phyloP scores from a whole-genome alignment of 306 rosid genomes.

The Comarum palustre region DNA sequence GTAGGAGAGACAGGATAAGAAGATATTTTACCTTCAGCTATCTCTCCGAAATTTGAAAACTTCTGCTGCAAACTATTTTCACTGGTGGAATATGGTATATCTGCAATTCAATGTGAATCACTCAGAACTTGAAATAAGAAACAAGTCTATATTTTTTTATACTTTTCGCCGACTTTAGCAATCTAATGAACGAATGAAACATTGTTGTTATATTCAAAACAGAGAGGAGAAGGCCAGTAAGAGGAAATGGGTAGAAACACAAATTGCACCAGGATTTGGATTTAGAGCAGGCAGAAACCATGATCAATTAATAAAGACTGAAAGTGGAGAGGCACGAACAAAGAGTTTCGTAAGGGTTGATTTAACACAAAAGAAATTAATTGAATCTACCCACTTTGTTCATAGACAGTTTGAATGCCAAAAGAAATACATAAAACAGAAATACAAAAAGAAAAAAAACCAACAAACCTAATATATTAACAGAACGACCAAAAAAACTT shows the following conservation, averaged over 20 bases:
- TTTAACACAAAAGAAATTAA: not conserved
- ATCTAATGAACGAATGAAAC: not conserved
- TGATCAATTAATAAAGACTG: not conserved
- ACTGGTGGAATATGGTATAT: constrained; percentile 68
- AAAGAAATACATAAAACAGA: not conserved
- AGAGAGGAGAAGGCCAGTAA: not conserved
- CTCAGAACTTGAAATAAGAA: constrained; percentile 12
- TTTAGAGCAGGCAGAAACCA: not conserved
- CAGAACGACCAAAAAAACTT: too few species aligned
- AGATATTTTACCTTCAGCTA: constrained; percentile 67
- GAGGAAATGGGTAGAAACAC: not conserved
- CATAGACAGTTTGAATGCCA: not conserved
- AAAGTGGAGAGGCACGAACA: not conserved
- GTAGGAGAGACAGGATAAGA: constrained; percentile 4
- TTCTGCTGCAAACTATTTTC: constrained; percentile 59
- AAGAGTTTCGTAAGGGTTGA: not conserved
- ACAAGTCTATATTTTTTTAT: not conserved
- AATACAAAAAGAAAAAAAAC: not conserved
- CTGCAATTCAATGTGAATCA: constrained; percentile 41
- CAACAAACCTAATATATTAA: not conserved
- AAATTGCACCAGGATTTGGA: not conserved
- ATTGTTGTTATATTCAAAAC: not conserved
- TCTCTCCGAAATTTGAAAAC: constrained; percentile 75
- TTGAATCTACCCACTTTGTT: not conserved
- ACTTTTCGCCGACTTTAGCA: not conserved